Base-by-base conservation (phyloP, 129 eudicot genomes). In the Calendula officinalis region DNA sequence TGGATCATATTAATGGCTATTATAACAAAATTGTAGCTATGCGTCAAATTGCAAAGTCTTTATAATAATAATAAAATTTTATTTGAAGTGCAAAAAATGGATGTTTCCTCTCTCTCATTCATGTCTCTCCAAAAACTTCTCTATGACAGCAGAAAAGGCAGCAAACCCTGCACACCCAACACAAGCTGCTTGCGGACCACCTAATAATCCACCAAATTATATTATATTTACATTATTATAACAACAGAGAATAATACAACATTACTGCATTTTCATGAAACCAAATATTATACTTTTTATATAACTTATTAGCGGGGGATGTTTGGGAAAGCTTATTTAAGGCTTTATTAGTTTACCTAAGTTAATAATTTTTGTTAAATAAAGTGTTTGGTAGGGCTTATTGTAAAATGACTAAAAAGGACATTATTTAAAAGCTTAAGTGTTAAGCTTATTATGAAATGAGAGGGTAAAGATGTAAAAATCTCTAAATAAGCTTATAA, bases 81-180 rank as follows among this genome's bases (percentile, higher is more conserved):
- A 77, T 66, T 65, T 33, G 48, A 50, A 54, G 72, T 33, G 62
- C 69, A 55, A 78, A 67, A 73, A 46, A n/a, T 51, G 14, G 14
- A 35, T 8, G 36, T 45, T 45, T 49, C 49, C 64, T 83, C 30
- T 22, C 30, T 0, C 2, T 22, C 83, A 84, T 52, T 62, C 82
- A 57, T 90, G 84, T 62, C 95, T 75, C 45, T 84, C 97, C 67
- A 91, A 66, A 63, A 94, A 77, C 76, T 94, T 89, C 92, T 94
- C 99, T 65, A 89, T 86, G 55, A 78, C 77, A 11, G 78, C 99
- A 39, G 99, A 92, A 72, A 92, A 88, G 61, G 99, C 86, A 77
- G 99, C 95, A 71, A 92, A 92, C 34, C 99, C 99, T 40, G 92
- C 97, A 76, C 97, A 94, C 14, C 95, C 95, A 27, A 61, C 56